Percentiles rank a stretch among this genome's conserved stretches.
Evolutionary conservation across 2,329 filamentous ascomycete genomes (phyloP).

Genomic region (Alternaria sp.): DNA sequence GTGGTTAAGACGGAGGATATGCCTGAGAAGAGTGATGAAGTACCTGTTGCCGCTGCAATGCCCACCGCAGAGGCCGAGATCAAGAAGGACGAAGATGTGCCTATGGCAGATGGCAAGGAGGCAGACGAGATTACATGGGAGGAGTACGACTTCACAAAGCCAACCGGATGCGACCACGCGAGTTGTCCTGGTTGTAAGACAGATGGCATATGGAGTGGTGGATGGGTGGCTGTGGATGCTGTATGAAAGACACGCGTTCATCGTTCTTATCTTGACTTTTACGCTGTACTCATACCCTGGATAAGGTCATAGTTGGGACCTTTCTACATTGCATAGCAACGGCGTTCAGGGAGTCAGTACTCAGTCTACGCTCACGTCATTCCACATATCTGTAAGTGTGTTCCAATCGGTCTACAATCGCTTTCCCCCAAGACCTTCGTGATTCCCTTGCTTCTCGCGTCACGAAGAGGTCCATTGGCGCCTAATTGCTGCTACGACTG

Average conservation of each 20-base stretch:
- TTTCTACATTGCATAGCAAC: neutral
- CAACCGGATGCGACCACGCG: conserved; percentile 55
- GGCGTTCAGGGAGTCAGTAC: neutral
- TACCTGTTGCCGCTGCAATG: neutral
- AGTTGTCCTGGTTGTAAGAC: conserved; percentile 33
- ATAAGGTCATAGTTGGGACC: too few relatives aligned
- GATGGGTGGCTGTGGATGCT: conserved; percentile 51
- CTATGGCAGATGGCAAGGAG: too few relatives aligned
- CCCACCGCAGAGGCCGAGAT: conserved; percentile 9
- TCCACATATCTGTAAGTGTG: neutral
- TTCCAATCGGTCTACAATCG: neutral
- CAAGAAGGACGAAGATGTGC: too few relatives aligned
- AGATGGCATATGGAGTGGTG: conserved; percentile 51
- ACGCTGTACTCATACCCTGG: neutral
- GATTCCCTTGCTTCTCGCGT: neutral
- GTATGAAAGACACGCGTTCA: neutral
- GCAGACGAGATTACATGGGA: conserved; percentile 45
- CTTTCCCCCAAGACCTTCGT: neutral
- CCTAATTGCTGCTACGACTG: too few relatives aligned
- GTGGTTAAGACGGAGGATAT: conserved; percentile 46
- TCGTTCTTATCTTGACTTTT: neutral
- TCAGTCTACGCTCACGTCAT: neutral
- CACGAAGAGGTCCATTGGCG: too few relatives aligned
- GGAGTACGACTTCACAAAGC: conserved; percentile 60
- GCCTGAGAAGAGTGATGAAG: conserved; percentile 33